Percentiles rank a stretch among this genome's conserved stretches.
Conservation (phyloP, 352 stramenopile species). For the Globisporangium orthogonon region DNA sequence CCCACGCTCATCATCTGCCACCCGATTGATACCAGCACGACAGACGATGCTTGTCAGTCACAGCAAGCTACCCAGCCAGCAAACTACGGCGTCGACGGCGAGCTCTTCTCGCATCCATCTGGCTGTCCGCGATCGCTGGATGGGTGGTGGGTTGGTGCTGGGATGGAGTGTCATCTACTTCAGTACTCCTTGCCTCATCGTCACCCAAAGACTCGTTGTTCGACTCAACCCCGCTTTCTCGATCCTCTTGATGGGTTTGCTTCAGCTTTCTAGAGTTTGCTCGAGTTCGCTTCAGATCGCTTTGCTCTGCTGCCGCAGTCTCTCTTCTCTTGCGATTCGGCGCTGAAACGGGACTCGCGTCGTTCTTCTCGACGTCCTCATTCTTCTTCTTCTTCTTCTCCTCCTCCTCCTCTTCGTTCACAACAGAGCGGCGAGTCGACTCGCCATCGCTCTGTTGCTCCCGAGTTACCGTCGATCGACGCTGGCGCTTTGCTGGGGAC, state of each 20-base stretch:
- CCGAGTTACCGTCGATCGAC: background rate
- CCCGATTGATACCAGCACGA: too few species aligned
- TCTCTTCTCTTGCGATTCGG: background rate
- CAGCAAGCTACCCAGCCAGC: background rate
- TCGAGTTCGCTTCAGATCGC: slow-evolving; percentile 9
- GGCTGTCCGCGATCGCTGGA: slow-evolving; percentile 12
- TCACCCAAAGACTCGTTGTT: background rate
- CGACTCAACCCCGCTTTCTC: background rate
- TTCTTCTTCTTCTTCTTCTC: too few species aligned
- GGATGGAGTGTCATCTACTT: background rate
- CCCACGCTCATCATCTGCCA: too few species aligned
- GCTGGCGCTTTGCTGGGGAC: slow-evolving; percentile 5
- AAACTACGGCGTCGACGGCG: slow-evolving; percentile 22
- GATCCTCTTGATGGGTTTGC: slow-evolving; percentile 1
- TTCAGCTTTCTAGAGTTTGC: background rate
- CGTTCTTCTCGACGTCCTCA: background rate
- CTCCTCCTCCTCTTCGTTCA: background rate
- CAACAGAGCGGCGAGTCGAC: too few species aligned
- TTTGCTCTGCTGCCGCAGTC: slow-evolving; percentile 6
- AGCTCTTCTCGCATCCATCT: slow-evolving; percentile 25
- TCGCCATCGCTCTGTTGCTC: background rate
- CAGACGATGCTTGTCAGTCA: background rate
- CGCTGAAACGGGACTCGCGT: background rate
- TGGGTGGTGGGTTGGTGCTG: background rate
- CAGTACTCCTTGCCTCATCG: background rate